Base-by-base conservation (phyloP, 768 basidiomycete species). In the button mushroom (Agaricus bisporus) region DNA sequence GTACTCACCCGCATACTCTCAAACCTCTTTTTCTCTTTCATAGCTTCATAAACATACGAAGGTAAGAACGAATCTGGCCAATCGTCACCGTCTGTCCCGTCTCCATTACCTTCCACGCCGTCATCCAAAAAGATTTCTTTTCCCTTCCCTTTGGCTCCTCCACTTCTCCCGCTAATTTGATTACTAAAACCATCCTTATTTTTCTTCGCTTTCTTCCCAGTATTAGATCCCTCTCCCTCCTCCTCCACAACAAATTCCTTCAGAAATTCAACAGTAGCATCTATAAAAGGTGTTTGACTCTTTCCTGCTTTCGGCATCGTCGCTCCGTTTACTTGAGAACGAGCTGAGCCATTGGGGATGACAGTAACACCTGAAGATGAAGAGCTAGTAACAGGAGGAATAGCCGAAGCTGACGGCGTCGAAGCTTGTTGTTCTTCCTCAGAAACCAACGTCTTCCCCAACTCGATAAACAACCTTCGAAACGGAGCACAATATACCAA, bases 11-110 rank as follows among this genome's bases (percentile, higher is more conserved):
- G 73, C 94, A 98, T 98, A 43, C 79, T 82, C 62, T 95, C 94
- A 63, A 98, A 98, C 58, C 89, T 77, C 70, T 91, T 91, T 75
- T 93, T 93, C 70, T 86, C 85, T 70, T 90, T 91, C 79, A 98
- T 82, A 15, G 91, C 94, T 59, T 94, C 90, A 67, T 97, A 98
- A 25, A 98, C 80, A 59, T 84, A 83, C 11, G 82, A 80, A 18
- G 95, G 91, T 29, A 94, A 77, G 65, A 98, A 95, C 17, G 88
- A 85, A 54, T 86, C 84, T 15, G 73, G 64, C 59, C 71, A 68
- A 15, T 80, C 79, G 49, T 80, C 77, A n/a, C 78, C 77, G 12
- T 78, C 69, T 29, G 62, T 63, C 4, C 48, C 58, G 14, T 66
- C 72, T 35, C 72, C 68, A 12, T 47, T 56, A 60, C 70, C 56